These are phyloP conservation scores for Musa itinerans DNA, from an alignment of 176 grass and related monocot species.

Conservation along the genomic window DNA sequence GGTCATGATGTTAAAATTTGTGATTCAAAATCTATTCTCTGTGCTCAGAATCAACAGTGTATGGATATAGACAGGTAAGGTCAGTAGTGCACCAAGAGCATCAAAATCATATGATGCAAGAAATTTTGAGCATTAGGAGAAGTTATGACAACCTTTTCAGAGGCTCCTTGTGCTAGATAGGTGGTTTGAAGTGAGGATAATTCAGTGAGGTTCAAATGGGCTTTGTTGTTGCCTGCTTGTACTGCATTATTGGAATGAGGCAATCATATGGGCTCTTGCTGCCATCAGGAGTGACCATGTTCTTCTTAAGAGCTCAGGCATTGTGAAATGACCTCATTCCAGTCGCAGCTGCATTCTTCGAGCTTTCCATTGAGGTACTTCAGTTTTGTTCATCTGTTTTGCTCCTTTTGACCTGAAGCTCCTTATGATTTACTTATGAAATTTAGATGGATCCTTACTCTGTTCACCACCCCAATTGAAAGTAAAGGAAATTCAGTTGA, in stretches of 20 bases:
- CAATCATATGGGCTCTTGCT: background rate
- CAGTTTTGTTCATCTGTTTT: background rate
- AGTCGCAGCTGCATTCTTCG: background rate
- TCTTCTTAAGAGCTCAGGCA: background rate
- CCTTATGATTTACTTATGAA: background rate
- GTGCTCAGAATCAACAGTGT: constrained; percentile 3
- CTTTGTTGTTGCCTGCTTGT: background rate
- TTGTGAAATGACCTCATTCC: background rate
- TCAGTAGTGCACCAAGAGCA: background rate
- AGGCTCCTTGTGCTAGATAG: background rate
- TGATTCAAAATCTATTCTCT: background rate
- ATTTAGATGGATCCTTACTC: background rate
- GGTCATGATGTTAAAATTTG: constrained; percentile 10
- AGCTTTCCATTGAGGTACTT: background rate
- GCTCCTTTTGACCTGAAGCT: background rate
- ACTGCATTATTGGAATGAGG: background rate
- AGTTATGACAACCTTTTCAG: background rate
- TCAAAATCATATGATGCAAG: background rate
- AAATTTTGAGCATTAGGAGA: background rate
- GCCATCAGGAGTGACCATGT: background rate
- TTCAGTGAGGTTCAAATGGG: background rate
- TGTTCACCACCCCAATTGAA: background rate
- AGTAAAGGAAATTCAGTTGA: background rate
- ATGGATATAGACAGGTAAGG: background rate
- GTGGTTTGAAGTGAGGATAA: background rate